phyloP scores from a whole-genome alignment of 148 eudicot species.

The Nepenthes gracilis region DNA sequence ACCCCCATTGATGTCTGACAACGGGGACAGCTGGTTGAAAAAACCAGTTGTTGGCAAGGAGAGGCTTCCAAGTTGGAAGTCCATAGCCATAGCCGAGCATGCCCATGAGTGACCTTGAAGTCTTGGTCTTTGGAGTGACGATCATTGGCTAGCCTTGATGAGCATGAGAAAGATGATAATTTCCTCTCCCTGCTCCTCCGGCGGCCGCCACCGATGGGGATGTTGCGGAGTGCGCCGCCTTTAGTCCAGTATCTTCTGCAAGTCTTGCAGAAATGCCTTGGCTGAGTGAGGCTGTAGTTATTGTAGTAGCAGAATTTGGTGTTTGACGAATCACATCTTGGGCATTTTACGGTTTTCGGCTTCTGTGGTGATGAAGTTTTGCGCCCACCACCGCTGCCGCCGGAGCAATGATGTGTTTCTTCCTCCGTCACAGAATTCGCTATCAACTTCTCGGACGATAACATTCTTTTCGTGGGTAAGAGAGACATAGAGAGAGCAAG shows the following conservation, averaged over 20 bases:
- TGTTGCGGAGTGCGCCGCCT: conserved; percentile 86
- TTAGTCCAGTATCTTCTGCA: conserved; percentile 89
- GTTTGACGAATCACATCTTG: conserved; percentile 80
- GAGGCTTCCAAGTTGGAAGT: conserved; percentile 47
- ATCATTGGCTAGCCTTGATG: background rate
- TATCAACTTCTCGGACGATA: conserved; percentile 4
- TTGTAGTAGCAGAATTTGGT: conserved; percentile 96
- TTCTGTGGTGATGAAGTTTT: conserved; percentile 5
- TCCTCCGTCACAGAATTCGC: conserved; percentile 2
- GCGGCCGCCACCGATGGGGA: conserved; percentile 86
- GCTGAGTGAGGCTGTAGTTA: conserved; percentile 84
- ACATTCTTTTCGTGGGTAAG: conserved; percentile 15
- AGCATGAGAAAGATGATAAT: conserved; percentile 9
- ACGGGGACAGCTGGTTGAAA: background rate
- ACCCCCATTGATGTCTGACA: no score
- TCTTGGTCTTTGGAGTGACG: background rate
- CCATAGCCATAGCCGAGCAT: conserved; percentile 40
- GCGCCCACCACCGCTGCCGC: conserved; percentile 1
- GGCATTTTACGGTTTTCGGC: conserved; percentile 43
- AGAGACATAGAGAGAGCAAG: no score
- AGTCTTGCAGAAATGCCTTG: conserved; percentile 87
- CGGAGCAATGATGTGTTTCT: background rate
- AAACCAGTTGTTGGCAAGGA: conserved; percentile 2
- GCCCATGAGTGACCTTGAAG: conserved; percentile 27
- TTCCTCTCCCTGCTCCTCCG: conserved; percentile 52